These are phyloP conservation scores for Colletotrichum sp. DNA, from an alignment of 2,329 filamentous ascomycete genomes.

Conservation along the genomic window DNA sequence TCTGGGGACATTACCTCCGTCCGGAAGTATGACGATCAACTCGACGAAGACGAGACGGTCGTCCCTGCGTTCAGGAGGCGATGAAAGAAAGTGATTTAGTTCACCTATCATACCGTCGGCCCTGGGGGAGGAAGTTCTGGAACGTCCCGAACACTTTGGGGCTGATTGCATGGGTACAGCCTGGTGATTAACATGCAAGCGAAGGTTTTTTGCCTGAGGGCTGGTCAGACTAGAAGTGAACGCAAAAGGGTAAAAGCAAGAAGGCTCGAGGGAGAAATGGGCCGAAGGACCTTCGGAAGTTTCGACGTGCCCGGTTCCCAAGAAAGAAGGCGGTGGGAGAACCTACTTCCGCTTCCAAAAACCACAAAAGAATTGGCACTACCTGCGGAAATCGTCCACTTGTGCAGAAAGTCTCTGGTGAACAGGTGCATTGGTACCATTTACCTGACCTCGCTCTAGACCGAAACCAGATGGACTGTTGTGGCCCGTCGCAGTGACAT, in stretches of 20 bases:
- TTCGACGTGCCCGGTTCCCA: background rate
- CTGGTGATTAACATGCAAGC: background rate
- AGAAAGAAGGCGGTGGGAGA: background rate
- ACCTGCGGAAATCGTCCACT: background rate
- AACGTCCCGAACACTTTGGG: background rate
- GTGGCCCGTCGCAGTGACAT: background rate
- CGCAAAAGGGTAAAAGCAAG: background rate
- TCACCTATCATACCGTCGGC: background rate
- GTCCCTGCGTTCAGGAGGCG: background rate
- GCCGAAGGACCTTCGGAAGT: background rate
- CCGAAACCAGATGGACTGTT: background rate
- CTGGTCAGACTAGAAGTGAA: background rate
- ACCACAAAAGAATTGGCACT: background rate
- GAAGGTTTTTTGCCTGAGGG: background rate
- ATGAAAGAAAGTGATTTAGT: background rate
- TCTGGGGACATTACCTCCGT: background rate
- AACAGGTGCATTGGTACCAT: background rate
- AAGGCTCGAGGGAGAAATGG: background rate
- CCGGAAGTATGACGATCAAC: background rate
- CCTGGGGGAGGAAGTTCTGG: background rate
- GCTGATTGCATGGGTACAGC: background rate
- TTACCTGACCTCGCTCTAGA: background rate
- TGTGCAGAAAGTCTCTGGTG: background rate
- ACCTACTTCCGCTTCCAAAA: background rate
- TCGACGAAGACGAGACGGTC: background rate